Evolutionary conservation across 2,329 filamentous ascomycete genomes (phyloP).

Genomic region (Pestalotiopsis sp.): DNA sequence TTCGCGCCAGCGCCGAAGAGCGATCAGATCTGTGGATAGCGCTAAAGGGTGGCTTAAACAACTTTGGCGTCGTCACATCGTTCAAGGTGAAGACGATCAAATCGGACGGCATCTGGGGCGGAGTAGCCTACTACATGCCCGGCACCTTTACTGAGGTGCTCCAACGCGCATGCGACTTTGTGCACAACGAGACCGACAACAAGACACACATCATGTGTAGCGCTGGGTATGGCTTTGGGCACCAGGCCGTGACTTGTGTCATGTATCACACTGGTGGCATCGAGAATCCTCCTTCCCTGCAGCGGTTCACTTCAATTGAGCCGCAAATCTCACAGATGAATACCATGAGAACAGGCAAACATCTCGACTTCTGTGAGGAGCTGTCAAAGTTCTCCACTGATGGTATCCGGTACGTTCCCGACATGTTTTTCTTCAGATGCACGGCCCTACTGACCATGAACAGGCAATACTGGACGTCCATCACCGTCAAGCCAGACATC

Average conservation of each 20-base stretch:
- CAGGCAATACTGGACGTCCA: slow-evolving; percentile 17
- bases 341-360: slow-evolving; percentile 18
- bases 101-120: slow-evolving; percentile 17
- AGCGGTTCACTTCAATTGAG: slow-evolving; percentile 21
- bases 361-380: slow-evolving; percentile 19
- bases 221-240: slow-evolving; percentile 18
- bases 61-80: slow-evolving; percentile 21
- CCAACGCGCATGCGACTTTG: slow-evolving; percentile 19
- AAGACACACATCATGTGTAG: slow-evolving; percentile 21
- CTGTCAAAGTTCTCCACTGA: slow-evolving; percentile 17
- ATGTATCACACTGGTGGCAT: slow-evolving; percentile 23
- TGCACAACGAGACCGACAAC: slow-evolving; percentile 18
- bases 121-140: slow-evolving; percentile 20
- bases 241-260: slow-evolving; percentile 17
- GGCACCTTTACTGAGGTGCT: slow-evolving; percentile 19
- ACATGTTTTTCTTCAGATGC: neutral
- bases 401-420: slow-evolving; percentile 11
- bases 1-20: slow-evolving; percentile 17
- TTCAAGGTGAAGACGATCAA: slow-evolving; percentile 20
- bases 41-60: slow-evolving; percentile 23
- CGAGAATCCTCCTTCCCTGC: slow-evolving; percentile 20
- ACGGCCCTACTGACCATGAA: neutral
- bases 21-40: slow-evolving; percentile 21
- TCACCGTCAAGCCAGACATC: too few relatives aligned
- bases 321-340: slow-evolving; percentile 19